Conservation (phyloP, 169 alveolate genomes). For the Eimeria necatrix region DNA sequence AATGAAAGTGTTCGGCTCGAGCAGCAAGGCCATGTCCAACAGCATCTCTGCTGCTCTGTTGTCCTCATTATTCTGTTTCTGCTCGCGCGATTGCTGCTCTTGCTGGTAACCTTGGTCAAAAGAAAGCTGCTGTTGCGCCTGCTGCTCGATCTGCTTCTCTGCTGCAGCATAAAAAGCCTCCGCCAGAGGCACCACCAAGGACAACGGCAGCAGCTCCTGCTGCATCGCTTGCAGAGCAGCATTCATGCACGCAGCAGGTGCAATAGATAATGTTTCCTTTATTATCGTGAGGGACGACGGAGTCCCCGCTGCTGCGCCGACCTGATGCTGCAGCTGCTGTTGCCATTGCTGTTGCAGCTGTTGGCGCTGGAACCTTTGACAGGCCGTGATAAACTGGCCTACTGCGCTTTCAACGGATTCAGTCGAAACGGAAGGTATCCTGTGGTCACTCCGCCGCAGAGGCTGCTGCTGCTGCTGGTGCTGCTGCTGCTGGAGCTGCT, state of each 20-base stretch:
- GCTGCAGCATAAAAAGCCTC: constrained; percentile 38
- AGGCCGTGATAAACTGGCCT: constrained; percentile 18
- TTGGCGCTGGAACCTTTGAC: constrained; percentile 15
- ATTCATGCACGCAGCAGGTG: constrained; percentile 27
- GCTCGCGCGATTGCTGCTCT: background rate
- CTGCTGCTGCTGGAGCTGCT: constrained; percentile 29
- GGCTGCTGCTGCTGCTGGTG: background rate
- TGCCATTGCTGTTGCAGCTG: constrained; percentile 18
- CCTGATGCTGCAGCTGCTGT: constrained; percentile 25
- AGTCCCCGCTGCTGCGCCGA: background rate
- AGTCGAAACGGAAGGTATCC: background rate
- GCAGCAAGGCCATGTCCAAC: constrained; percentile 5
- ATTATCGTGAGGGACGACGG: background rate
- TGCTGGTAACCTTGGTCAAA: background rate
- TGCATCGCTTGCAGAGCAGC: constrained; percentile 10
- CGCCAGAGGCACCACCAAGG: background rate
- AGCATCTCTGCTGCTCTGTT: background rate
- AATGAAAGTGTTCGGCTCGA: constrained; percentile 6
- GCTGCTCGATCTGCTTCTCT: background rate
- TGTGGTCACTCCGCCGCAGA: background rate
- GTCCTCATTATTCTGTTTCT: background rate
- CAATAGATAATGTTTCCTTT: background rate
- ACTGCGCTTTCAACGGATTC: background rate
- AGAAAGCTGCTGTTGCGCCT: background rate
- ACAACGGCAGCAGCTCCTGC: constrained; percentile 1